Evolutionary conservation across 2,329 filamentous ascomycete genomes (phyloP).

Genomic region (Coniochaeta ligniaria): DNA sequence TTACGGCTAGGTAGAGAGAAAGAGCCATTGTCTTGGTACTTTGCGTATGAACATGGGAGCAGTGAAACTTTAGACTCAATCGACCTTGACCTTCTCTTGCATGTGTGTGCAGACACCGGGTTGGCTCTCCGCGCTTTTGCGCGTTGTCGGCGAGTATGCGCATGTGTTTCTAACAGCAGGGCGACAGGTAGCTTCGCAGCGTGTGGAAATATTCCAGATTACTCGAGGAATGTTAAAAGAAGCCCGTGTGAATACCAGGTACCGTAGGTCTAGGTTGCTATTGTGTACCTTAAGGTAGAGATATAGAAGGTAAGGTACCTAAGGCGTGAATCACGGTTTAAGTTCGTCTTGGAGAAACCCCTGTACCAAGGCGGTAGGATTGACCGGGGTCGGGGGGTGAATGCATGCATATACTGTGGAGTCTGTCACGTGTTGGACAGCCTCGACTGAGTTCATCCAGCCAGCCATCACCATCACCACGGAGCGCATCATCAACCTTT

Average conservation of each 20-base stretch:
- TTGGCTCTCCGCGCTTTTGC: not conserved
- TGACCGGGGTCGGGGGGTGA: not conserved
- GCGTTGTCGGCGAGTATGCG: not conserved
- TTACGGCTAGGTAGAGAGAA: not conserved
- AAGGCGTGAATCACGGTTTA: not conserved
- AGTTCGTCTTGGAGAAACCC: not conserved
- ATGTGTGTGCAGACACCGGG: not conserved
- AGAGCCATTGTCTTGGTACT: not conserved
- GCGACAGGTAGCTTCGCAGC: not conserved
- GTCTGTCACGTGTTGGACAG: not conserved
- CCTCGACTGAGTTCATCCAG: not conserved
- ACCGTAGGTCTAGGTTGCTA: no score
- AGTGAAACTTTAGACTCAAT: not conserved
- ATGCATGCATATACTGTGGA: not conserved
- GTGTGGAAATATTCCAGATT: no score
- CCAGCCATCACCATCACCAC: not conserved
- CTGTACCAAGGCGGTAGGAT: not conserved
- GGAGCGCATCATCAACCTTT: not conserved
- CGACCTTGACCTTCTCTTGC: not conserved
- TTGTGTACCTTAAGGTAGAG: no score
- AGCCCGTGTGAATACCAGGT: no score
- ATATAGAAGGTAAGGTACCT: no score
- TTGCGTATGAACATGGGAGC: not conserved
- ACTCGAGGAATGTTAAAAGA: no score
- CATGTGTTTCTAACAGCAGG: not conserved